A percentile compares a stretch with the other conserved stretches of the same genome.
Evolutionary conservation across 2,329 filamentous ascomycete species (phyloP).

Genomic region (Penicillium sp.): DNA sequence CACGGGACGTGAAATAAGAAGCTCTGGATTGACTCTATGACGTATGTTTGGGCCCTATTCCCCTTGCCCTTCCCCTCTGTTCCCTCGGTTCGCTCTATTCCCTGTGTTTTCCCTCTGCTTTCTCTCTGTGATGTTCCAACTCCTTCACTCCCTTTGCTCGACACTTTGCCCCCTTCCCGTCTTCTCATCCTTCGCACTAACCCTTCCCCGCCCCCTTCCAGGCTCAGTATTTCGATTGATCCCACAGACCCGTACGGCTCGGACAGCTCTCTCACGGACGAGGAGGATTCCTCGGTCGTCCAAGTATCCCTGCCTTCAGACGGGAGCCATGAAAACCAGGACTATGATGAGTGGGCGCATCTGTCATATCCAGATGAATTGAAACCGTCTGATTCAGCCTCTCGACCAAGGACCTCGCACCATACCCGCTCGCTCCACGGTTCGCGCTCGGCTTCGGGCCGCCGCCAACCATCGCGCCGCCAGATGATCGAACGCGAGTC

Average conservation of each 20-base stretch:
- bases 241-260: slow-evolving; percentile 38
- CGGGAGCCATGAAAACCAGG: slow-evolving; percentile 42
- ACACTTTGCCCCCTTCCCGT: too few species aligned
- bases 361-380: slow-evolving; percentile 46
- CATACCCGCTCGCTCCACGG: slow-evolving; percentile 41
- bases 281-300: slow-evolving; percentile 47
- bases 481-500: slow-evolving; percentile 39
- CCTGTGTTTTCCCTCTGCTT: not conserved
- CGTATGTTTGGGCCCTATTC: slow-evolving; percentile 19
- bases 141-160: not conserved
- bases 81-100: not conserved
- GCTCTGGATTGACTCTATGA: slow-evolving; percentile 22
- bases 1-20: not conserved
- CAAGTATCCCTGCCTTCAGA: slow-evolving; percentile 43
- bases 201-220: slow-evolving; percentile 20
- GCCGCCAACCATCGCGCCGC: slow-evolving; percentile 38
- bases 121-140: not conserved
- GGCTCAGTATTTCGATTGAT: slow-evolving; percentile 46
- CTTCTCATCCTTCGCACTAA: not conserved
- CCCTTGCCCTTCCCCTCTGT: not conserved
- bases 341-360: slow-evolving; percentile 42
- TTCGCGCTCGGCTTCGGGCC: slow-evolving; percentile 36
- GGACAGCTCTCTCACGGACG: slow-evolving; percentile 42
- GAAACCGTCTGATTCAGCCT: slow-evolving; percentile 49
- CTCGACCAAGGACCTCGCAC: slow-evolving; percentile 42